Base-by-base conservation (phyloP, 1,284 basidiomycete species). In the Microstroma glucosiphilum region DNA sequence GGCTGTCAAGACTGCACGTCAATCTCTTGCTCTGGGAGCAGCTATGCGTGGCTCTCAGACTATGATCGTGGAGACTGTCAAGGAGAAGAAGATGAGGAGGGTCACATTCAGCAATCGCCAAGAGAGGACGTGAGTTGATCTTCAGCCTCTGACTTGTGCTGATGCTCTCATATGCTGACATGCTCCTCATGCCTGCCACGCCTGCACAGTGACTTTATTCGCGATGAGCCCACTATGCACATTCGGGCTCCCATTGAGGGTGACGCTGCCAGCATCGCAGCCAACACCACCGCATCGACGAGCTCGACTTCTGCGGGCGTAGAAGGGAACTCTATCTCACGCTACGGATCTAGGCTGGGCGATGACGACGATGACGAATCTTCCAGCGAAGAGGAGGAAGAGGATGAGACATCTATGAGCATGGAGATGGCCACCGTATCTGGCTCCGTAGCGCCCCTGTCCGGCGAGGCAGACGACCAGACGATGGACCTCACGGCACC, bases 141-240 rank as follows among this genome's bases (percentile, higher is more conserved):
- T 37, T 9, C 60, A 65, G 48, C 60, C 55, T 51, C 61, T 65
- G 48, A 6, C 7, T 19, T 21, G 23, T 37, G 53, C 30, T 15
- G 8, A 0, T 23, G 11, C n/a, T 9, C 7, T 55, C 1, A 21
- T 23, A 1, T 0, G 23, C 23, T 55, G 11, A 25, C 23, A 6
- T 30, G 13, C 13, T 4, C 37, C 40, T n/a, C 15, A 1, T 26
- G 12, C 56, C 41, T 8, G 26, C 40, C n/a, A 11, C 49, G 30
- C 30, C 9, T 37, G 9, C 30, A 9, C 30, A 63, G 58, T 23
- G 65, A 60, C 42, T 70, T 66, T 57, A 62, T 60, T 56, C 60
- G 60, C 43, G 69, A 70, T 46, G 69, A 70, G 67, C 69, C 69
- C 30, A 70, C 69, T 40, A 70, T 70, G 64, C 56, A 62, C 43